Base-by-base conservation (phyloP, 2,329 filamentous ascomycete genomes). In the Neonectria neomacrospora region DNA sequence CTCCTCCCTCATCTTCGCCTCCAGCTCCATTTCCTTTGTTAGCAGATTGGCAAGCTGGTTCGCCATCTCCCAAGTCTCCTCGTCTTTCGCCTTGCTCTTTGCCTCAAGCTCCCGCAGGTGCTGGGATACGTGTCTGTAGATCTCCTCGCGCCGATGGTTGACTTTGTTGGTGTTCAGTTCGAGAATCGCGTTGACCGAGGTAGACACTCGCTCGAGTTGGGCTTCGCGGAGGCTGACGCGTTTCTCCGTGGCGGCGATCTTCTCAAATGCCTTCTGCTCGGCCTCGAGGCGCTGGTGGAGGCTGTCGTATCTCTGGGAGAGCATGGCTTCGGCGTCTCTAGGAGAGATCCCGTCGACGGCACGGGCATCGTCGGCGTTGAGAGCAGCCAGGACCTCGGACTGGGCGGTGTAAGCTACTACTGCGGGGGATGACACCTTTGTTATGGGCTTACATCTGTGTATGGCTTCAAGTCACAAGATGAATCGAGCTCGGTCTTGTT, bases 81-180 rank as follows among this genome's bases (percentile, higher is more conserved):
- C 39, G 14, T 63, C 39, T 16, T 63, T 58, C 16, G 30, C 32
- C 5, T 42, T 37, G 8, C 20, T 37, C 41, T 22, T 52, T 26
- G 57, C 47, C 41, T 64, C 52, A n/a, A 64, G 30, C 9, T 66
- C 65, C 14, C 67, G 69, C 34, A 78, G 66, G 58, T 75, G 68
- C 56, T 61, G 66, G 23, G 72, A 73, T 2, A 76, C 64, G 20
- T 71, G 70, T 12, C 71, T 63, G 23, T 74, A 71, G 20, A 76
- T 71, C 12, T 71, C 63, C 7, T 63, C 54, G 10, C 70, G 63
- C 14, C 67, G 63, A 0, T 45, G 54, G 14, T 54, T 50, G 30
- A 42, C 37, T 3, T 54, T 53, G 28, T 18, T 41, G 42, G 14
- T n/a, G 32, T 57, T 53, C 23, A 48, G 65, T 18, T 58, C 52